phyloP scores from a whole-genome alignment of 1,139 yeast species.

The Wickerhamiella infanticola region DNA sequence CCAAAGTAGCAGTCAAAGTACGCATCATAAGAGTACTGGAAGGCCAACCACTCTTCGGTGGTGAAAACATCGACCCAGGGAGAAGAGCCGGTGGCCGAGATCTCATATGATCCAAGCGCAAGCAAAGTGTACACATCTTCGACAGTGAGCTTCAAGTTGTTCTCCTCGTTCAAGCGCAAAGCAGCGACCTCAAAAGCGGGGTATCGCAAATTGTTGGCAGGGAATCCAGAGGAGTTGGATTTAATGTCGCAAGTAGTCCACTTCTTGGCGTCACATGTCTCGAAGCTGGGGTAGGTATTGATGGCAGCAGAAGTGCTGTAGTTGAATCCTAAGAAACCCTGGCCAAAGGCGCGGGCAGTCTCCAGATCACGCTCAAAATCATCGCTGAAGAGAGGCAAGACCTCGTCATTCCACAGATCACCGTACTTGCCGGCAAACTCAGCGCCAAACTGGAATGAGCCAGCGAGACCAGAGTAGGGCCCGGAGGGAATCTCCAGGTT shows the following conservation, averaged over 20 bases:
- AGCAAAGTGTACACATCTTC: conserved; percentile 22
- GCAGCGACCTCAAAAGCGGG: conserved; percentile 26
- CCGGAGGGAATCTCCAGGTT: conserved; percentile 19
- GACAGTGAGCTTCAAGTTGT: conserved; percentile 27
- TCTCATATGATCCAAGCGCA: conserved; percentile 38
- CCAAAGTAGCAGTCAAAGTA: conserved; percentile 35
- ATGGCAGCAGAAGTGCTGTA: conserved; percentile 21
- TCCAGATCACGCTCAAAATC: conserved; percentile 25
- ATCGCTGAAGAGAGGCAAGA: conserved; percentile 24
- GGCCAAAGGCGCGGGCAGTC: conserved; percentile 25
- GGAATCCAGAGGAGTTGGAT: background rate
- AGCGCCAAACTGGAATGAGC: conserved; percentile 18
- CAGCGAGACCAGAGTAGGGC: conserved; percentile 22
- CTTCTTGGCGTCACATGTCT: conserved; percentile 25
- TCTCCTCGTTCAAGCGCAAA: conserved; percentile 23
- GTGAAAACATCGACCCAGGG: conserved; percentile 39
- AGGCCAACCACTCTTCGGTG: conserved; percentile 34
- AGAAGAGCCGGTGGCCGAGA: conserved; percentile 36
- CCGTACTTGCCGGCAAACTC: conserved; percentile 21
- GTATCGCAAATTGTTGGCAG: background rate
- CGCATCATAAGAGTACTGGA: conserved; percentile 30
- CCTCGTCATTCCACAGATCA: conserved; percentile 20
- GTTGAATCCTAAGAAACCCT: conserved; percentile 27
- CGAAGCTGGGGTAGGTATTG: conserved; percentile 23
- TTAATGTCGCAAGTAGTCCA: conserved; percentile 21